Base-by-base conservation (phyloP, 2,329 filamentous ascomycete genomes). In the Ceratocystiopsis brevicomis region DNA sequence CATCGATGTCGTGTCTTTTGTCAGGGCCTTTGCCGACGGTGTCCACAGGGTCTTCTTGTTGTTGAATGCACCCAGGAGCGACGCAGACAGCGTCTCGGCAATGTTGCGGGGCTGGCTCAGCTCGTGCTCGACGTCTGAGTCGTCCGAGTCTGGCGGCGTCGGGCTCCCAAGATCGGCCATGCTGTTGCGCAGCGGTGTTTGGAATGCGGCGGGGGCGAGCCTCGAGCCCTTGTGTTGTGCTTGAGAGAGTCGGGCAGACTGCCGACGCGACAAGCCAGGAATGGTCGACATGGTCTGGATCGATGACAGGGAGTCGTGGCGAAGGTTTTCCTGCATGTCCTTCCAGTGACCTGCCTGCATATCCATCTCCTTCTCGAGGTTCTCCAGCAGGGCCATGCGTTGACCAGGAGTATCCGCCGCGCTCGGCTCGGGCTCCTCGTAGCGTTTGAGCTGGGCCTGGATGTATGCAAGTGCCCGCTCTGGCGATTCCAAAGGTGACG, bases 291-390 rank as follows among this genome's bases (percentile, higher is more conserved):
- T 8, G 1, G 61, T 63, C 42, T 54, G 54, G 40, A 68, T 52
- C 9, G 64, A 68, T 2, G 66, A 71, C 37, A 67, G 53, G 6
- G 71, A 74, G 49, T 69, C 64, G 45, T 65, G 65, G 42, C 61
- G 59, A 37, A 76, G 53, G 35, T 67, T 65, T 21, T 65, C 59
- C 45, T 72, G 71, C 58, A 78, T 65, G 41, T 66, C 59, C 44
- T 69, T 66, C 76, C 75, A 79, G 49, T 69, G 66, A 43, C 63
- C 63, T 52, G 76, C 71, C 52, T 79, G 69, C 49, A 65, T 56
- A 1, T 67, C 71, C 65, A 79, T 73, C 54, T 80, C 76, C 47
- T 60, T 61, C 52, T 80, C 76, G 1, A 80, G 59, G 46, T 73
- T 68, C 32, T 71, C 67, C 2, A 80, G 58, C 3, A 77, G 61